phyloP scores from a whole-genome alignment of 2,329 filamentous ascomycete species.

The Hymenoscyphus scutula region DNA sequence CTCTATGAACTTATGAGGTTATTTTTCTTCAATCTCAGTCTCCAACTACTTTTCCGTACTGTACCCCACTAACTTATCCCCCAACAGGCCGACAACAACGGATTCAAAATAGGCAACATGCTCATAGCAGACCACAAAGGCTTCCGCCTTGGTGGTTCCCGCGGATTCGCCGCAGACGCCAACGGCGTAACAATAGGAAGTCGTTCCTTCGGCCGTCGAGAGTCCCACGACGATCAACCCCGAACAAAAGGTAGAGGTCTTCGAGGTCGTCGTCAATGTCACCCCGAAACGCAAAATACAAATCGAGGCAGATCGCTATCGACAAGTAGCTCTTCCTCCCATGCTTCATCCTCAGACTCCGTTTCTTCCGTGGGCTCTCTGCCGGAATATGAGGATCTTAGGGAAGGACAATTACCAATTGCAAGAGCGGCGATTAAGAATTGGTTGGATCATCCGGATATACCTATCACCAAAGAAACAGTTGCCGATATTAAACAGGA shows the following conservation, averaged over 20 bases:
- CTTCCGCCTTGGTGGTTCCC: slow-evolving; percentile 35
- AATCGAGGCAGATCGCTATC: slow-evolving; percentile 20
- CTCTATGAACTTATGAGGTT: too few species aligned
- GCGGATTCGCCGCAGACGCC: slow-evolving; percentile 26
- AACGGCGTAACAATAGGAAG: slow-evolving; percentile 26
- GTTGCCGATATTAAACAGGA: slow-evolving; percentile 44
- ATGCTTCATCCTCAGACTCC: slow-evolving; percentile 36
- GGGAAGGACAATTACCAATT: slow-evolving; percentile 47
- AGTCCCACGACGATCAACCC: slow-evolving; percentile 8
- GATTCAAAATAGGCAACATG: slow-evolving; percentile 23
- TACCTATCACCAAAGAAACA: slow-evolving; percentile 47
- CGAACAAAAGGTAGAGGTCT: slow-evolving; percentile 10
- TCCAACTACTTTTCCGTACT: too few species aligned
- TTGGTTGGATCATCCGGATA: slow-evolving; percentile 51
- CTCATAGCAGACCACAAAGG: slow-evolving; percentile 42
- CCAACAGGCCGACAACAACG: slow-evolving; percentile 18
- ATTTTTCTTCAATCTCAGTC: too few species aligned
- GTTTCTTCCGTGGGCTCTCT: slow-evolving; percentile 50
- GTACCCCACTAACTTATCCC: background rate
- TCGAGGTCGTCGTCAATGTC: slow-evolving; percentile 7
- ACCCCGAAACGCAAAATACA: slow-evolving; percentile 12
- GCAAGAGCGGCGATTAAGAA: slow-evolving; percentile 44
- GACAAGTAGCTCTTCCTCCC: slow-evolving; percentile 30
- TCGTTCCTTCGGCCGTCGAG: slow-evolving; percentile 20
- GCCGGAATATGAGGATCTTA: slow-evolving; percentile 51